These are phyloP conservation scores for Fusarium chaquense DNA, from an alignment of 2,329 filamentous ascomycete species.

Conservation along the genomic window DNA sequence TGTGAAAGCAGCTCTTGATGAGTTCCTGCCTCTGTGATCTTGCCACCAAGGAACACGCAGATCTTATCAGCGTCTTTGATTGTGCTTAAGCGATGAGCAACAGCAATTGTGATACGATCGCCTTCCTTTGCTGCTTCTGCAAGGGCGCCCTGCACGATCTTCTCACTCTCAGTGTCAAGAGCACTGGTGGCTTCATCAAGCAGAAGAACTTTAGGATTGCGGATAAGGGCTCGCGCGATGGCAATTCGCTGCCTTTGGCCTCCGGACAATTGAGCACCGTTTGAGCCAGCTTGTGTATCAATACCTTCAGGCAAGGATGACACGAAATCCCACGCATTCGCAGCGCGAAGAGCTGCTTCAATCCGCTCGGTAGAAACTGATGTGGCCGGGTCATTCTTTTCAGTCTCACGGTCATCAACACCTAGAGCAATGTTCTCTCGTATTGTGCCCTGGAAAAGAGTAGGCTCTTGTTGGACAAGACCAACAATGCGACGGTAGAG, in stretches of 20 bases:
- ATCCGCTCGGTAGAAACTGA: slow-evolving; percentile 51
- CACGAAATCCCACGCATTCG: slow-evolving; percentile 64
- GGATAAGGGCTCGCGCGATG: slow-evolving; percentile 72
- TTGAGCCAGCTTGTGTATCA: slow-evolving; percentile 70
- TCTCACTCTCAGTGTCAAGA: slow-evolving; percentile 47
- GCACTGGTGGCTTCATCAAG: slow-evolving; percentile 48
- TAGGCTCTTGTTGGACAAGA: slow-evolving; percentile 70
- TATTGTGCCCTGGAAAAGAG: slow-evolving; percentile 82
- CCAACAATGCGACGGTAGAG: slow-evolving; percentile 65
- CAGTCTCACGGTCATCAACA: slow-evolving; percentile 36
- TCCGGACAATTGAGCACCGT: slow-evolving; percentile 74
- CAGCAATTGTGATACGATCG: slow-evolving; percentile 62
- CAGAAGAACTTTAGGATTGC: slow-evolving; percentile 44
- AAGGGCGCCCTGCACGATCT: slow-evolving; percentile 80
- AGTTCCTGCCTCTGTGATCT: slow-evolving; percentile 68
- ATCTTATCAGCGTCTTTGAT: slow-evolving; percentile 80
- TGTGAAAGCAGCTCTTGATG: slow-evolving; percentile 65
- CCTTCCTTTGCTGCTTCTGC: slow-evolving; percentile 79
- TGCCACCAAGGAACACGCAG: slow-evolving; percentile 69
- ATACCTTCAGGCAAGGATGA: slow-evolving; percentile 60
- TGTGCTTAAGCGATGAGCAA: slow-evolving; percentile 90
- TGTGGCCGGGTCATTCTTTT: slow-evolving; percentile 8
- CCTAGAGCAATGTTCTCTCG: slow-evolving; percentile 79
- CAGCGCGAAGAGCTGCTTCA: slow-evolving; percentile 60
- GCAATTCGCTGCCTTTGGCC: slow-evolving; percentile 76